Conservation (phyloP, 1,284 basidiomycete genomes). For the Ganoderma leucocontextum region DNA sequence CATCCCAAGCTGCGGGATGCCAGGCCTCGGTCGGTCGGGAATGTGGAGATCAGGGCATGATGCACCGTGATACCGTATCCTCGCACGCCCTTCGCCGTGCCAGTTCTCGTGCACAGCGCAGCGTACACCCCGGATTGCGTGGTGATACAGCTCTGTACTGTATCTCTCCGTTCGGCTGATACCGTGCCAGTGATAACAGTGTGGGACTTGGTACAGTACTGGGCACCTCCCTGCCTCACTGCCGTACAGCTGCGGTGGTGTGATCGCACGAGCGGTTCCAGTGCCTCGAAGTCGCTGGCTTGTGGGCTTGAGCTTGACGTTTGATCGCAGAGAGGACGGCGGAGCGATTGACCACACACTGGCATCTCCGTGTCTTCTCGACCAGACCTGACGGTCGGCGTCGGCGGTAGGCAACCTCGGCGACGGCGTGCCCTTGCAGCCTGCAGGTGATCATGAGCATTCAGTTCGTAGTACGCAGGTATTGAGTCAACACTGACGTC, state of each 20-base stretch:
- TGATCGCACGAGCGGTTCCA: neutral
- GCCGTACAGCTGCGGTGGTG: neutral
- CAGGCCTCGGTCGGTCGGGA: neutral
- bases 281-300: neutral
- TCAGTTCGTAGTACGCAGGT: neutral
- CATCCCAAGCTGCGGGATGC: neutral
- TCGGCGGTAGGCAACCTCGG: conserved; percentile 3
- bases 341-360: neutral
- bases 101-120: neutral
- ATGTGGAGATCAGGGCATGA: conserved; percentile 1
- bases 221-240: neutral
- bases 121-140: neutral
- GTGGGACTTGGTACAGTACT: neutral
- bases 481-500: conserved; percentile 6
- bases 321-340: neutral
- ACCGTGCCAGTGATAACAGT: neutral
- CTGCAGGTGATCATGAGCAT: neutral
- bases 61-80: neutral
- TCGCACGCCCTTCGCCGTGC: neutral
- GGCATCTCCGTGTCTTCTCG: conserved; percentile 1
- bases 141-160: neutral
- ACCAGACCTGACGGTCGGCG: neutral
- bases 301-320: neutral
- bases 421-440: neutral
- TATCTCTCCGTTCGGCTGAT: neutral